A percentile compares a stretch with the other conserved stretches of the same genome.
phyloP scores from a whole-genome alignment of 2,329 filamentous ascomycete genomes.

The Fusarium incarnatum region DNA sequence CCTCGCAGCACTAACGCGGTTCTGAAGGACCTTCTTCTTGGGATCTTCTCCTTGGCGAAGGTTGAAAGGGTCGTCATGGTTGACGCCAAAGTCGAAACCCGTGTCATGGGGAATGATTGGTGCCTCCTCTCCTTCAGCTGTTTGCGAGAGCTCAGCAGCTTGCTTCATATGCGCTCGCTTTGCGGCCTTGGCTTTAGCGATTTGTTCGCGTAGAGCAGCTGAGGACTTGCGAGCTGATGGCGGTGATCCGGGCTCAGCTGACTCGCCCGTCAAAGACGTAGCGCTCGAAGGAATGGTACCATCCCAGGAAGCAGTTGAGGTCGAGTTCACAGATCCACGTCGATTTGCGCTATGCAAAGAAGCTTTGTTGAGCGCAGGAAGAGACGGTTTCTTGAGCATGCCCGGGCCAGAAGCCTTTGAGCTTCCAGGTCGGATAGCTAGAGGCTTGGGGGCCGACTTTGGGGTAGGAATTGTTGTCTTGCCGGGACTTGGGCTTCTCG shows the following conservation, averaged over 20 bases:
- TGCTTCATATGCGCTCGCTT: constrained; percentile 66
- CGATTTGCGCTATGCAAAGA: constrained; percentile 25
- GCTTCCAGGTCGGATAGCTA: constrained; percentile 60
- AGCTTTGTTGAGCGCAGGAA: constrained; percentile 53
- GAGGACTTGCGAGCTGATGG: constrained; percentile 73
- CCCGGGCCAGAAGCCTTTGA: constrained; percentile 65
- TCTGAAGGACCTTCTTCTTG: constrained; percentile 75
- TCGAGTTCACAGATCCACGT: constrained; percentile 33
- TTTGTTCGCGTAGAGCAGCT: constrained; percentile 84
- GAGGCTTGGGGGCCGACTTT: constrained; percentile 60
- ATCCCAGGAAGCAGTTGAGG: constrained; percentile 45
- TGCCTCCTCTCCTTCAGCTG: constrained; percentile 32
- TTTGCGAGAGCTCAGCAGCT: constrained; percentile 35
- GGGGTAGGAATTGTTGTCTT: constrained; percentile 50
- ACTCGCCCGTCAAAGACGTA: constrained; percentile 20
- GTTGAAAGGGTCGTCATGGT: constrained; percentile 76
- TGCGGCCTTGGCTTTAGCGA: constrained; percentile 90
- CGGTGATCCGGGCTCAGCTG: constrained; percentile 34
- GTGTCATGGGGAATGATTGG: constrained; percentile 61
- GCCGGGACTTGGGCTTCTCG: constrained; percentile 55
- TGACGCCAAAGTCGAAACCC: constrained; percentile 63
- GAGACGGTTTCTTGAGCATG: constrained; percentile 67
- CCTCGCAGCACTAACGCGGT: constrained; percentile 78
- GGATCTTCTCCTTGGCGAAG: constrained; percentile 68
- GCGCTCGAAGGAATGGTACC: constrained; percentile 46